Percentiles rank a stretch among this genome's conserved stretches.
phyloP scores from a whole-genome alignment of 2,329 filamentous ascomycete species.

The Seiridium unicorne region DNA sequence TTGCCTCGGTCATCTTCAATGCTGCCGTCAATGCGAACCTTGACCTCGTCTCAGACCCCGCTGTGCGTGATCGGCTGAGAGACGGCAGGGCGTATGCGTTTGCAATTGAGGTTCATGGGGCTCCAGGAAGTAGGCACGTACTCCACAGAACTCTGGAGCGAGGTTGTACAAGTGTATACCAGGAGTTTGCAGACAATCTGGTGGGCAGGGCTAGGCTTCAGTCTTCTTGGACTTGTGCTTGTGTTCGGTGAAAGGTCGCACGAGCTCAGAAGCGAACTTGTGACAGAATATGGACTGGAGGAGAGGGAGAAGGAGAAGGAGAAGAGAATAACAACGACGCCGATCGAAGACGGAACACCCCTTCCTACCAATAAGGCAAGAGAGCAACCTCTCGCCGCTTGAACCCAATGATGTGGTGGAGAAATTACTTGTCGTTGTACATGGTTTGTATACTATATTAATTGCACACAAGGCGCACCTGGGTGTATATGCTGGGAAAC shows the following conservation, averaged over 20 bases:
- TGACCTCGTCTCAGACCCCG: not conserved
- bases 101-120: not conserved
- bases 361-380: too few species aligned
- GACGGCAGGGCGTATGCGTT: not conserved
- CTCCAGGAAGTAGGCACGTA: not conserved
- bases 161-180: not conserved
- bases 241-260: not conserved
- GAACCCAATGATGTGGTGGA: too few species aligned
- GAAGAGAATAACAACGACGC: too few species aligned
- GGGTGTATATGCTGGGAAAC: too few species aligned
- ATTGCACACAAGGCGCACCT: too few species aligned
- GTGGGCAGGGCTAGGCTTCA: not conserved
- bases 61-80: not conserved
- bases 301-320: not conserved
- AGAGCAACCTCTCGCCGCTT: too few species aligned
- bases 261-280: not conserved
- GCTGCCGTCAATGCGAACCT: not conserved
- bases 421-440: too few species aligned
- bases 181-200: not conserved
- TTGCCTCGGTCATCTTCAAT: conserved; percentile 35
- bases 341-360: too few species aligned
- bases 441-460: too few species aligned
- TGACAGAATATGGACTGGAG: not conserved
- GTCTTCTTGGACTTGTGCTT: not conserved
- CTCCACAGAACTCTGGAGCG: not conserved